A percentile compares a stretch with the other conserved stretches of the same genome.
Evolutionary conservation across 208 protist species (phyloP).

Genomic region (Wallacemonas sp.): DNA sequence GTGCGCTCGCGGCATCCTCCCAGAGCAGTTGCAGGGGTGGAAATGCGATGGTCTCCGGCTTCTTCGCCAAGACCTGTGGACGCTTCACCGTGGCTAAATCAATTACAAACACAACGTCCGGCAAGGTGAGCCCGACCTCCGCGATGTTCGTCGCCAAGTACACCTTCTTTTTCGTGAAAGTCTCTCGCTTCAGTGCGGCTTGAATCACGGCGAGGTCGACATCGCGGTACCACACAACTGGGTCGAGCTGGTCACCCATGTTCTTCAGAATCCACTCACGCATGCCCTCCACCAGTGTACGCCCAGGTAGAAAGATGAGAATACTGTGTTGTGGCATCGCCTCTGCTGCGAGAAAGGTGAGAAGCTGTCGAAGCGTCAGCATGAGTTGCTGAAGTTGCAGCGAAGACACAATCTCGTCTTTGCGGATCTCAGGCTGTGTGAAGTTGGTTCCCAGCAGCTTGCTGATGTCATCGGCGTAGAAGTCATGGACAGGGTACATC

Average conservation of each 20-base stretch:
- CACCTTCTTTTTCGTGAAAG: constrained; percentile 89
- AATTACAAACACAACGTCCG: constrained; percentile 95
- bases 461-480: constrained; percentile 77
- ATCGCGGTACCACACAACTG: constrained; percentile 84
- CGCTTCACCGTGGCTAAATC: constrained; percentile 90
- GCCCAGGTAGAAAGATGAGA: constrained; percentile 94
- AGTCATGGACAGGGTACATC: constrained; percentile 77
- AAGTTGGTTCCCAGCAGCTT: constrained; percentile 50
- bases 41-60: constrained; percentile 61
- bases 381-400: constrained; percentile 69
- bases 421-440: constrained; percentile 25
- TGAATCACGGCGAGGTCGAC: constrained; percentile 90
- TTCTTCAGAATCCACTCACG: constrained; percentile 60
- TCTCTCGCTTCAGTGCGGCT: constrained; percentile 76
- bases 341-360: constrained; percentile 58
- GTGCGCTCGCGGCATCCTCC: constrained; percentile 56
- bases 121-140: constrained; percentile 96
- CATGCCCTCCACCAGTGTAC: constrained; percentile 67
- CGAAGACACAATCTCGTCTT: constrained; percentile 39
- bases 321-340: constrained; percentile 70
- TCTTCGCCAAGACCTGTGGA: constrained; percentile 51
- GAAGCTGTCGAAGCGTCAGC: constrained; percentile 55
- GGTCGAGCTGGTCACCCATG: constrained; percentile 66
- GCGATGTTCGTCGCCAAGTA: constrained; percentile 96
- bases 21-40: constrained; percentile 79